Percentiles rank a stretch among this genome's conserved stretches.
phyloP scores from a whole-genome alignment of 139 green algal genomes.

The Eudorina sp. region DNA sequence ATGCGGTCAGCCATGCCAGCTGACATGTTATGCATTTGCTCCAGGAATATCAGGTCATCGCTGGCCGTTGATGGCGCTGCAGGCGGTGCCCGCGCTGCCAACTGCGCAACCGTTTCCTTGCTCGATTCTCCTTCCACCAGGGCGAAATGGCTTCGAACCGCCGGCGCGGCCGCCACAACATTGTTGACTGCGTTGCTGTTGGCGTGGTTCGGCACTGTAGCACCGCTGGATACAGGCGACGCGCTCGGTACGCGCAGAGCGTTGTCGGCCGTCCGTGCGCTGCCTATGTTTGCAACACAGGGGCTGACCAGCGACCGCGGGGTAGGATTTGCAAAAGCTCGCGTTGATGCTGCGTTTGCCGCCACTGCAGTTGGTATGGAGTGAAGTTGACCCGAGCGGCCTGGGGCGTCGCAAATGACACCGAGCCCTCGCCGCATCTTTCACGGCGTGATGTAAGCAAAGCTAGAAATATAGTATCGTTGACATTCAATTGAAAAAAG shows the following conservation, averaged over 20 bases:
- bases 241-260: neutral
- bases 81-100: no score
- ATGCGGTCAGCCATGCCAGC: constrained; percentile 27
- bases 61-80: neutral
- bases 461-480: no score
- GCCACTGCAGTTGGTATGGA: neutral
- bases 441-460: no score
- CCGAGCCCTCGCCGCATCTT: neutral
- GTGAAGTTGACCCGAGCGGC: neutral
- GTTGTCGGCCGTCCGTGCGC: neutral
- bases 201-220: neutral
- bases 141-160: no score
- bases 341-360: neutral
- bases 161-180: neutral
- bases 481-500: no score
- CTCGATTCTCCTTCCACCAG: no score
- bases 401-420: neutral
- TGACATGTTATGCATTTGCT: neutral
- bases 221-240: no score
- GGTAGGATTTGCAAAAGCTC: neutral
- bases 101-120: no score
- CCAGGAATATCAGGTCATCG: neutral
- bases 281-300: neutral
- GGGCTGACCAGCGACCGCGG: neutral
- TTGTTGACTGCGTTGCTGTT: neutral